Percentiles rank a stretch among this genome's conserved stretches.
phyloP scores from a whole-genome alignment of 1,284 basidiomycete genomes.

The Amylostereum areolatum region DNA sequence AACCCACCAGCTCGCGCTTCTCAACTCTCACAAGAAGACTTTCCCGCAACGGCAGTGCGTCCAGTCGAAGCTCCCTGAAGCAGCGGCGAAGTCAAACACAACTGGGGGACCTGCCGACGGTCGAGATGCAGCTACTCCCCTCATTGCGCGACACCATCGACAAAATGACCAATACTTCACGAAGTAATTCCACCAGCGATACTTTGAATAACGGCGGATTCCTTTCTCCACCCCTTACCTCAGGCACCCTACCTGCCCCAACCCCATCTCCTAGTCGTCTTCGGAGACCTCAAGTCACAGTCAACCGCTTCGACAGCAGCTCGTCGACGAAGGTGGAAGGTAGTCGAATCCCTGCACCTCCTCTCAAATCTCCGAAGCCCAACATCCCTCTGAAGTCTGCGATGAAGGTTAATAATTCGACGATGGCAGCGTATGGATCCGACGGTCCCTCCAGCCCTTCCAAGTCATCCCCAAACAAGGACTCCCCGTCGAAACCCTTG shows the following conservation, averaged over 20 bases:
- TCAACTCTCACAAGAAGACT: neutral
- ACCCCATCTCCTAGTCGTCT: too few relatives aligned
- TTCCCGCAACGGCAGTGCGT: slow-evolving; percentile 10
- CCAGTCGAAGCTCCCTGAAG: slow-evolving; percentile 11
- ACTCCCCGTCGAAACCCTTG: slow-evolving; percentile 12
- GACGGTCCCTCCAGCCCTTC: too few relatives aligned
- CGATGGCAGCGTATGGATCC: slow-evolving; percentile 13
- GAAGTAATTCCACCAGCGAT: neutral
- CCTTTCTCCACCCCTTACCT: neutral
- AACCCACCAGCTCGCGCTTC: neutral
- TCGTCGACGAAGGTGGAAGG: too few relatives aligned
- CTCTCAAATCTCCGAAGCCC: slow-evolving; percentile 6
- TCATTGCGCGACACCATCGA: slow-evolving; percentile 65
- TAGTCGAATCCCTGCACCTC: neutral
- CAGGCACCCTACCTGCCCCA: neutral
- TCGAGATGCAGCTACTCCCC: slow-evolving; percentile 60
- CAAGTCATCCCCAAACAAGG: neutral
- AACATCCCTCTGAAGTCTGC: slow-evolving; percentile 33
- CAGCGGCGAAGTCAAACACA: slow-evolving; percentile 34
- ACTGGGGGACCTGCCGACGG: slow-evolving; percentile 43
- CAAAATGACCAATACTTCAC: slow-evolving; percentile 48
- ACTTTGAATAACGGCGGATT: neutral
- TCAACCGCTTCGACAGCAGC: too few relatives aligned
- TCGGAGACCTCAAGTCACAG: too few relatives aligned
- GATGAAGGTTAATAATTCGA: slow-evolving; percentile 30